A percentile compares a stretch with the other conserved stretches of the same genome.
Conservation (phyloP, 768 basidiomycete genomes). For the Sporobolomyces roseus region DNA sequence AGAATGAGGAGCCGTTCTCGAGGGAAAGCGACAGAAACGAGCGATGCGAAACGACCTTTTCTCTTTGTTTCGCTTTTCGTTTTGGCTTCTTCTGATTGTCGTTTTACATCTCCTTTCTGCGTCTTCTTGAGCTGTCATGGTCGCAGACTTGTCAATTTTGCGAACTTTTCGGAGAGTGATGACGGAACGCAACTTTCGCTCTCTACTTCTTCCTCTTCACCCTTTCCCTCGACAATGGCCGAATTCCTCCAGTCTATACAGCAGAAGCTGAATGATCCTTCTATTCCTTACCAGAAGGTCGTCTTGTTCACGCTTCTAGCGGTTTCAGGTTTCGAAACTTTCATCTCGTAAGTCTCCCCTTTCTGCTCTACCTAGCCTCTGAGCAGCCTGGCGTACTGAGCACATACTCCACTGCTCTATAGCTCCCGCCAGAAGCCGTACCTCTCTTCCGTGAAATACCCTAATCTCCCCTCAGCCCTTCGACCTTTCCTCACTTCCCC, state of each 20-base stretch:
- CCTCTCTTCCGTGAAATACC: constrained; percentile 54
- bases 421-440: constrained; percentile 77
- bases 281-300: constrained; percentile 67
- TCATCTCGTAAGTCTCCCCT: constrained; percentile 70
- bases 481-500: constrained; percentile 66
- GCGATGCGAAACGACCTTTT: no score
- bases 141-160: no score
- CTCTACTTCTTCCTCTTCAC: background rate
- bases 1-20: no score
- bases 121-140: no score
- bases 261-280: constrained; percentile 38
- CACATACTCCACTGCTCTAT: background rate
- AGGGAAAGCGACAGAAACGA: no score
- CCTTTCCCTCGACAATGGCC: constrained; percentile 6
- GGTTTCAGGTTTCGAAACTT: constrained; percentile 79
- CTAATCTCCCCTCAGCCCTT: constrained; percentile 63
- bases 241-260: constrained; percentile 2
- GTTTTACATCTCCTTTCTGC: no score
- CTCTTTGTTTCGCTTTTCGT: no score
- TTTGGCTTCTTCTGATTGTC: no score
- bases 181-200: background rate
- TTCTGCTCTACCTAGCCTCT: constrained; percentile 6
- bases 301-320: constrained; percentile 74
- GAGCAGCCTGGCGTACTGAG: background rate
- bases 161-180: no score